phyloP scores from a whole-genome alignment of 352 stramenopile species.

The Lagenidium sp. region DNA sequence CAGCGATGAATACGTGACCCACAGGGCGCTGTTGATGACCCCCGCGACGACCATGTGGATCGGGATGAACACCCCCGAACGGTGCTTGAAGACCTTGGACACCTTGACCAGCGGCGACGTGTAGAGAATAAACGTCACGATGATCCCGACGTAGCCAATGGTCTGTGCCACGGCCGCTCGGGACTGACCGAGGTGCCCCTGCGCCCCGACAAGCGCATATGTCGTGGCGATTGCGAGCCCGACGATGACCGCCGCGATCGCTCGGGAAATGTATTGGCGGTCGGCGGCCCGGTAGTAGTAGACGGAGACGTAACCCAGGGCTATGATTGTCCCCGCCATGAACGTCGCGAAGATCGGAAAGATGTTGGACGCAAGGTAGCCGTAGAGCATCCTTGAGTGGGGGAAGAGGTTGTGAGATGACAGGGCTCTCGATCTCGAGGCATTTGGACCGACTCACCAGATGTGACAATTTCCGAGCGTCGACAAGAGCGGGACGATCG shows the following conservation, averaged over 20 bases:
- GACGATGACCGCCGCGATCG: conserved; percentile 9
- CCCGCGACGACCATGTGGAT: conserved; percentile 35
- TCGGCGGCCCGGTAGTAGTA: conserved; percentile 40
- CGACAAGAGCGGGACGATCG: no score
- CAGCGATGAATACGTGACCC: conserved; percentile 33
- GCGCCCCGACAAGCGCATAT: conserved; percentile 29
- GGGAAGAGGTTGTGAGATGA: neutral
- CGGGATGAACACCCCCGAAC: conserved; percentile 28
- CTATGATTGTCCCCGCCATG: conserved; percentile 23
- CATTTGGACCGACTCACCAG: neutral
- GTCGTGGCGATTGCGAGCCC: conserved; percentile 19
- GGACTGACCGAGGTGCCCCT: conserved; percentile 21
- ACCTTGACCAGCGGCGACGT: conserved; percentile 40
- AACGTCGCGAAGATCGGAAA: conserved; percentile 41
- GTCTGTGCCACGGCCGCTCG: conserved; percentile 16
- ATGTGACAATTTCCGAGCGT: no score
- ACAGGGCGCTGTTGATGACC: conserved; percentile 31
- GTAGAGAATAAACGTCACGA: conserved; percentile 40
- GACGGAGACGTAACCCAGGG: conserved; percentile 30
- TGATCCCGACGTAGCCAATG: conserved; percentile 26
- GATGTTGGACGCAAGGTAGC: conserved; percentile 29
- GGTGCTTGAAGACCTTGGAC: conserved; percentile 3
- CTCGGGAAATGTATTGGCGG: conserved; percentile 23
- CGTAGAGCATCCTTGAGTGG: conserved; percentile 19
- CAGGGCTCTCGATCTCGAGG: neutral